Evolutionary conservation across 1,139 yeast genomes (phyloP).

Genomic region (Geotrichum restrictum): DNA sequence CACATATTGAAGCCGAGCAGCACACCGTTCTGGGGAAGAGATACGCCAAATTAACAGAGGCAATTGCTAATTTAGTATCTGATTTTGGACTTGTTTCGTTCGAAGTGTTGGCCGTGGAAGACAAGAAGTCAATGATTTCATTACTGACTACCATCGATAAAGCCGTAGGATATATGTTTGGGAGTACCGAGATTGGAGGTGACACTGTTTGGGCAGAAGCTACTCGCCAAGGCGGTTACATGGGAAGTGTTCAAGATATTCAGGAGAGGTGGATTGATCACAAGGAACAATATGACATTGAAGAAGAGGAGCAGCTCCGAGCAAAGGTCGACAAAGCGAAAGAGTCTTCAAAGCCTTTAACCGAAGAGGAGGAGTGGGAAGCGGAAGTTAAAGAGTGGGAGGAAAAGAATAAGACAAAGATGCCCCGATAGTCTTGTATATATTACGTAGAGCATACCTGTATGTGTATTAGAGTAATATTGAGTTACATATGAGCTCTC

Average conservation of each 20-base stretch:
- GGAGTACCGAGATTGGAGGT: constrained; percentile 89
- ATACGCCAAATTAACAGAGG: constrained; percentile 67
- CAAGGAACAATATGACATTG: constrained; percentile 67
- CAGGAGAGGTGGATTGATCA: constrained; percentile 96
- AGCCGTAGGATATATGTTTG: constrained; percentile 90
- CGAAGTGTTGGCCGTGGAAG: constrained; percentile 87
- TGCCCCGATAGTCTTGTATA: constrained; percentile 13
- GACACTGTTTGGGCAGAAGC: constrained; percentile 97
- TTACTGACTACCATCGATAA: constrained; percentile 74
- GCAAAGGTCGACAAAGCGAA: constrained; percentile 22
- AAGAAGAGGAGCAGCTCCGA: constrained; percentile 47
- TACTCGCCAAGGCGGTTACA: constrained; percentile 65
- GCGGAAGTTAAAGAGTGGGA: constrained; percentile 65
- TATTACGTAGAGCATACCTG: too few species aligned
- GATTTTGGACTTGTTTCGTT: constrained; percentile 86
- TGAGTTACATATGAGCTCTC: too few species aligned
- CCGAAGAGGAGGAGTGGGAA: constrained; percentile 70
- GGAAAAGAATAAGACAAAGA: constrained; percentile 30
- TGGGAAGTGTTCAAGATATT: constrained; percentile 58
- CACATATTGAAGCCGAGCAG: constrained; percentile 67
- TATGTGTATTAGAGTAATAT: too few species aligned
- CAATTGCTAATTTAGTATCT: constrained; percentile 77
- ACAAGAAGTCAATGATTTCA: constrained; percentile 85
- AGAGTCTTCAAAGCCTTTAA: constrained; percentile 25
- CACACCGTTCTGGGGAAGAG: constrained; percentile 56